A percentile compares a stretch with the other conserved stretches of the same genome.
Evolutionary conservation across 2,329 filamentous ascomycete species (phyloP).

Genomic region (Fusarium acutatum): DNA sequence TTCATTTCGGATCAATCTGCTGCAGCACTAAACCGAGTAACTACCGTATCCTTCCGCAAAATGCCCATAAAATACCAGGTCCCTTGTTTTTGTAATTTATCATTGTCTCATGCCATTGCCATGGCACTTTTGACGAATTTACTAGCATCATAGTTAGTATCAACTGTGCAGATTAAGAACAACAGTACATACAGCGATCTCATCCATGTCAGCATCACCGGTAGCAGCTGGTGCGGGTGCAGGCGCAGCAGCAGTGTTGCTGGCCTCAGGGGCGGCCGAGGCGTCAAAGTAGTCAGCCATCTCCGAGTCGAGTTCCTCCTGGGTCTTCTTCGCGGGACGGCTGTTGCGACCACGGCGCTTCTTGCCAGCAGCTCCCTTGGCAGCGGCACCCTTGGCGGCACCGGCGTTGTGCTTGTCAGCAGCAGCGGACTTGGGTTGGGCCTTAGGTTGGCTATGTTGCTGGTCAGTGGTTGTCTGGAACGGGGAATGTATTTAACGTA

Average conservation of each 20-base stretch:
- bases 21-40: constrained; percentile 25
- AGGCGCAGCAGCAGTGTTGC: constrained; percentile 56
- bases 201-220: constrained; percentile 72
- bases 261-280: constrained; percentile 53
- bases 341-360: constrained; percentile 64
- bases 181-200: constrained; percentile 58
- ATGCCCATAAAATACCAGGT: constrained; percentile 10
- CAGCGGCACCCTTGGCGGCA: constrained; percentile 51
- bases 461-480: constrained; percentile 16
- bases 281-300: constrained; percentile 93
- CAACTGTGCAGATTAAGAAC: background rate
- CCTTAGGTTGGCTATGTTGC: constrained; percentile 44
- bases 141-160: constrained; percentile 29
- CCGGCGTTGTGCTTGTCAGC: constrained; percentile 72
- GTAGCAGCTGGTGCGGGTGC: constrained; percentile 57
- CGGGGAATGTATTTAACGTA: constrained; percentile 51
- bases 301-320: constrained; percentile 94
- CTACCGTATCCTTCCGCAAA: constrained; percentile 19
- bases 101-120: constrained; percentile 1
- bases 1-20: constrained; percentile 34
- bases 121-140: background rate
- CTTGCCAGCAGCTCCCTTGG: constrained; percentile 58
- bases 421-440: constrained; percentile 82
- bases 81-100: constrained; percentile 38
- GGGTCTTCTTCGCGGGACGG: constrained; percentile 83